Evolutionary conservation across 306 rosid genomes (phyloP).

Genomic region (Pachyrhizus erosus): DNA sequence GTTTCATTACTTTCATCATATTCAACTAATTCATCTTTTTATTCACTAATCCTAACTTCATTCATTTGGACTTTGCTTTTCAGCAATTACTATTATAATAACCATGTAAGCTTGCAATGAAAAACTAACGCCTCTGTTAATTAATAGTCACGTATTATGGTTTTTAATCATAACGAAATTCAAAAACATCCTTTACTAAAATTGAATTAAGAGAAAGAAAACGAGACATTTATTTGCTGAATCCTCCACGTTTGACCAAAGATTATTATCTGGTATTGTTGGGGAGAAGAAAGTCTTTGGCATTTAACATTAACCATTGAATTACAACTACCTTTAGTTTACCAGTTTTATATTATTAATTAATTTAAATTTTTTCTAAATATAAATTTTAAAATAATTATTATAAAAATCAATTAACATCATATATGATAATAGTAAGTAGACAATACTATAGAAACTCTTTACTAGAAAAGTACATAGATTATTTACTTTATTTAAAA

Average conservation of each 20-base stretch:
- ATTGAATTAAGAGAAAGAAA: background rate
- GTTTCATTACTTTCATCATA: conserved; percentile 36
- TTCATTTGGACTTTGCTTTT: background rate
- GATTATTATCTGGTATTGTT: background rate
- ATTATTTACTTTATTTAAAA: no score
- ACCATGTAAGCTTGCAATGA: background rate
- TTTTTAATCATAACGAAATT: background rate
- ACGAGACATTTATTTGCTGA: background rate
- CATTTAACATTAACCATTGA: background rate
- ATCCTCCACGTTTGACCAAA: conserved; percentile 1
- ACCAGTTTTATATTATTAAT: no score
- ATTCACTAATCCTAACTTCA: conserved; percentile 3
- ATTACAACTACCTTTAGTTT: conserved; percentile 4
- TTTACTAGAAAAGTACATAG: no score
- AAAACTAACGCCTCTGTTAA: background rate
- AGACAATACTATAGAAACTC: no score
- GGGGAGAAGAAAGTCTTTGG: background rate
- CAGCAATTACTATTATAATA: background rate
- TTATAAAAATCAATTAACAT: no score
- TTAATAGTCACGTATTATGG: background rate
- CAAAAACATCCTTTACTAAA: background rate
- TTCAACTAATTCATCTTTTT: background rate
- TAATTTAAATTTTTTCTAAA: no score
- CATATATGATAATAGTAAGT: no score
- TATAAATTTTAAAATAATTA: no score